Conservation (phyloP, 1,284 basidiomycete genomes). For the Rhodotorula sp. region DNA sequence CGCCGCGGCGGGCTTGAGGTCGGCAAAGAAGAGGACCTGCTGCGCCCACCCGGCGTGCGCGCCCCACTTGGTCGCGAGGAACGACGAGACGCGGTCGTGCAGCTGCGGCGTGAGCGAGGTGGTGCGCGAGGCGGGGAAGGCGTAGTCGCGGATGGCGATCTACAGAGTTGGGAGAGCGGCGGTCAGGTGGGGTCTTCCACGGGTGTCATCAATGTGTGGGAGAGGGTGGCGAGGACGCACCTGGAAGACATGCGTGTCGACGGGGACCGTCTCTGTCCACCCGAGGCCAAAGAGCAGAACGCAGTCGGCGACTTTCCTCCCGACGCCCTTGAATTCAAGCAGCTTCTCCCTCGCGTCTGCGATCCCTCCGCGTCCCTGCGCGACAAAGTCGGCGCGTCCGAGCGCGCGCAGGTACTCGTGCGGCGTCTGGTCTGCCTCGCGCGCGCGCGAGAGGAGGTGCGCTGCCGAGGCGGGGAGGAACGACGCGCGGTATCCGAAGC, state of each 20-base stretch:
- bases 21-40: slow-evolving; percentile 67
- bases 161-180: slow-evolving; percentile 51
- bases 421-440: slow-evolving; percentile 47
- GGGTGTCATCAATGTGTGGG: too few relatives aligned
- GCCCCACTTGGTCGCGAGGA: slow-evolving; percentile 66
- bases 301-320: slow-evolving; percentile 94
- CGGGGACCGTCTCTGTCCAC: slow-evolving; percentile 83
- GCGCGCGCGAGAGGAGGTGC: slow-evolving; percentile 63
- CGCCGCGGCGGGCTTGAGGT: slow-evolving; percentile 52
- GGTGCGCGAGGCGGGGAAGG: slow-evolving; percentile 58
- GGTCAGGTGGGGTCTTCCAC: background rate
- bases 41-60: slow-evolving; percentile 89
- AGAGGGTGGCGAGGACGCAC: background rate
- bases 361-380: slow-evolving; percentile 51
- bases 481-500: slow-evolving; percentile 93
- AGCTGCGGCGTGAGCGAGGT: slow-evolving; percentile 72
- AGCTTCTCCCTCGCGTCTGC: slow-evolving; percentile 69
- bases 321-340: slow-evolving; percentile 82
- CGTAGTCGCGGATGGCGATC: slow-evolving; percentile 80
- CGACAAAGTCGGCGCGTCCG: slow-evolving; percentile 8
- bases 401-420: slow-evolving; percentile 38
- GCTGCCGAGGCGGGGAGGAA: slow-evolving; percentile 83
- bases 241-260: slow-evolving; percentile 82
- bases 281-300: slow-evolving; percentile 92
- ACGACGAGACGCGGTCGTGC: slow-evolving; percentile 72